These are phyloP conservation scores for Dioscorea dumetorum DNA, from an alignment of 106 monocot species.

Conservation along the genomic window DNA sequence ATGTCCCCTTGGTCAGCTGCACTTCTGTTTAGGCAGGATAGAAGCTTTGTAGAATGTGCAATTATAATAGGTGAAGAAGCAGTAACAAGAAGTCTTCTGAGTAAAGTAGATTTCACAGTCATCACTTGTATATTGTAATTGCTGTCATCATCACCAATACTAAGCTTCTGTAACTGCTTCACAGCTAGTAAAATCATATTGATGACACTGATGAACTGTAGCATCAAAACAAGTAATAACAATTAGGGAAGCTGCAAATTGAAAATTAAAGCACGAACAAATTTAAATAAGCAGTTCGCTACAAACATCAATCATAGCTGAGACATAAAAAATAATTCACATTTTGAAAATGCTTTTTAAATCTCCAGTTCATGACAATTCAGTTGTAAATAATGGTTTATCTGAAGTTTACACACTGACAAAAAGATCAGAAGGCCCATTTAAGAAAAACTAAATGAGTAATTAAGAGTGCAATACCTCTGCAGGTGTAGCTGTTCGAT, in stretches of 20 bases:
- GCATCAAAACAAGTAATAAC: not conserved
- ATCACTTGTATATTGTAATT: not conserved
- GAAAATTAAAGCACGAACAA: too few species aligned
- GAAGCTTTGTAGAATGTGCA: slow-evolving; percentile 52
- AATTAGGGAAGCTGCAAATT: too few species aligned
- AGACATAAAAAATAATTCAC: too few species aligned
- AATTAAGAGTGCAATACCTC: slow-evolving; percentile 37
- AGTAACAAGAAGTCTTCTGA: slow-evolving; percentile 77
- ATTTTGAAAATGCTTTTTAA: too few species aligned
- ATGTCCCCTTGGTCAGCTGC: slow-evolving; percentile 70
- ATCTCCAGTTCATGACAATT: too few species aligned
- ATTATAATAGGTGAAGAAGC: slow-evolving; percentile 72
- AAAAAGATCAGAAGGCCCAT: too few species aligned
- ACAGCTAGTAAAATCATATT: slow-evolving; percentile 60
- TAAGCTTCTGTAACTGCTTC: slow-evolving; percentile 71
- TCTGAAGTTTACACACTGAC: too few species aligned
- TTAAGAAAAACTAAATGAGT: too few species aligned
- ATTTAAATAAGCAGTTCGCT: too few species aligned
- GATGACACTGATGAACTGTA: slow-evolving; percentile 70
- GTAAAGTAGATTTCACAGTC: slow-evolving; percentile 54
- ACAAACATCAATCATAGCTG: too few species aligned
- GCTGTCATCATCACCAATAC: slow-evolving; percentile 30
- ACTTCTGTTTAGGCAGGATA: slow-evolving; percentile 81
- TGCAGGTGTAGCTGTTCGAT: slow-evolving; percentile 55
- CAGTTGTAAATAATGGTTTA: too few species aligned